Conservation (phyloP, 768 basidiomycete genomes). For the Cyathus striatus region DNA sequence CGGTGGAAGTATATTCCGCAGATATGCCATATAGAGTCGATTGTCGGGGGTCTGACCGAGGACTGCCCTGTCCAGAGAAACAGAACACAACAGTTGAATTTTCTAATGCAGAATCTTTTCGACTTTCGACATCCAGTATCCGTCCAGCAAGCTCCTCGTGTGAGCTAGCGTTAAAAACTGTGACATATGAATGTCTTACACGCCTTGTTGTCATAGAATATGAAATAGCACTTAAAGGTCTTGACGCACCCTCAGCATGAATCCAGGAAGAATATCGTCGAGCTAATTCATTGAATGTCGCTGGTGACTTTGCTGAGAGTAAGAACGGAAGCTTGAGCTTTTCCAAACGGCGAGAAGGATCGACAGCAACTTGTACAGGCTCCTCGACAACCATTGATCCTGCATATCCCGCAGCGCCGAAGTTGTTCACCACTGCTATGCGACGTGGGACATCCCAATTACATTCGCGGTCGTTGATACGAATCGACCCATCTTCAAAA, state of each 20-base stretch:
- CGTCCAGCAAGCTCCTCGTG: neutral
- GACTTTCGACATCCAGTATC: neutral
- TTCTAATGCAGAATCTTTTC: neutral
- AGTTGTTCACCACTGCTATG: constrained; percentile 4
- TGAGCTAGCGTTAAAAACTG: constrained; percentile 1
- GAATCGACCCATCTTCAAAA: constrained; percentile 2
- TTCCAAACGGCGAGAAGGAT: neutral
- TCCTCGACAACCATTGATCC: constrained; percentile 5
- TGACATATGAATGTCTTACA: neutral
- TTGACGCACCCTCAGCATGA: neutral
- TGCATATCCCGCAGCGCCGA: constrained; percentile 4
- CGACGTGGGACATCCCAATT: constrained; percentile 3
- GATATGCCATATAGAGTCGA: constrained; percentile 3
- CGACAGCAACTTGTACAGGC: neutral
- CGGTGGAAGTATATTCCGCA: constrained; percentile 1
- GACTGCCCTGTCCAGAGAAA: constrained; percentile 6
- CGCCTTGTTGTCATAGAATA: constrained; percentile 3
- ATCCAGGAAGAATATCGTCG: constrained; percentile 2
- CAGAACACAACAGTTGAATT: constrained; percentile 3
- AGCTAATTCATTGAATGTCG: neutral
- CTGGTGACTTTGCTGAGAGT: constrained; percentile 2
- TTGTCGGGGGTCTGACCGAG: constrained; percentile 4
- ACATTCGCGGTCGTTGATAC: constrained; percentile 2
- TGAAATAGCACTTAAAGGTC: constrained; percentile 1
- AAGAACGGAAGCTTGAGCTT: constrained; percentile 1